These are phyloP conservation scores for Coemansia sp. DNA, from an alignment of 192 early-diverging fungal genomes.

Conservation along the genomic window DNA sequence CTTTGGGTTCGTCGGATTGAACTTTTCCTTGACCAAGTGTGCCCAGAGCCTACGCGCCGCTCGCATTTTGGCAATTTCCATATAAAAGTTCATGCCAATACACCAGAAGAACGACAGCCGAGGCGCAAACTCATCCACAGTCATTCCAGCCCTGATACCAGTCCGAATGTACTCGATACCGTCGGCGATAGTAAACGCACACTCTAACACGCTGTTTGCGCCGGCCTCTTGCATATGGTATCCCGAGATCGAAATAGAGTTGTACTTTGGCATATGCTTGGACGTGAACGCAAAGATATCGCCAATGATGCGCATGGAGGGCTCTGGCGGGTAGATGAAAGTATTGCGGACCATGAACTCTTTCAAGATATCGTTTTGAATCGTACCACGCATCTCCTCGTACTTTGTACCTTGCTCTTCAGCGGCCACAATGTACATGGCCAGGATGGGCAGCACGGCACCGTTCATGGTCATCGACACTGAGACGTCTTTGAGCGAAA, in stretches of 20 bases:
- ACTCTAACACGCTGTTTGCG: conserved; percentile 85
- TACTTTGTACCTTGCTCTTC: conserved; percentile 85
- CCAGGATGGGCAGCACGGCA: conserved; percentile 88
- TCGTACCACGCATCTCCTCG: conserved; percentile 82
- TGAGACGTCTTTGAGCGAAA: conserved; percentile 88
- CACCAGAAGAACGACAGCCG: conserved; percentile 93
- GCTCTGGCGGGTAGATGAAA: conserved; percentile 91
- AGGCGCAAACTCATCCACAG: conserved; percentile 86
- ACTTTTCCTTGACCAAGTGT: conserved; percentile 77
- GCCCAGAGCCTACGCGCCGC: conserved; percentile 89
- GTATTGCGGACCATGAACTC: conserved; percentile 96
- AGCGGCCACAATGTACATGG: conserved; percentile 89
- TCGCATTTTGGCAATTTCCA: conserved; percentile 93
- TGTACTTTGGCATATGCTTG: conserved; percentile 90
- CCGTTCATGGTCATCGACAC: conserved; percentile 97
- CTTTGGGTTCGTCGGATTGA: conserved; percentile 79
- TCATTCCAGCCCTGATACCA: conserved; percentile 82
- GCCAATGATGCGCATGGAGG: conserved; percentile 88
- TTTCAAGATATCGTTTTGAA: conserved; percentile 93
- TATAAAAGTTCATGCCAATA: conserved; percentile 95
- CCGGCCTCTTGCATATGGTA: conserved; percentile 95
- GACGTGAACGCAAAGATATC: conserved; percentile 92
- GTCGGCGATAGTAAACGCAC: conserved; percentile 92
- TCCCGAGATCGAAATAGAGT: conserved; percentile 95
- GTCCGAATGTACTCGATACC: conserved; percentile 83